Conservation (phyloP, 257 asterid genomes). For the Coffea eugenioides region DNA sequence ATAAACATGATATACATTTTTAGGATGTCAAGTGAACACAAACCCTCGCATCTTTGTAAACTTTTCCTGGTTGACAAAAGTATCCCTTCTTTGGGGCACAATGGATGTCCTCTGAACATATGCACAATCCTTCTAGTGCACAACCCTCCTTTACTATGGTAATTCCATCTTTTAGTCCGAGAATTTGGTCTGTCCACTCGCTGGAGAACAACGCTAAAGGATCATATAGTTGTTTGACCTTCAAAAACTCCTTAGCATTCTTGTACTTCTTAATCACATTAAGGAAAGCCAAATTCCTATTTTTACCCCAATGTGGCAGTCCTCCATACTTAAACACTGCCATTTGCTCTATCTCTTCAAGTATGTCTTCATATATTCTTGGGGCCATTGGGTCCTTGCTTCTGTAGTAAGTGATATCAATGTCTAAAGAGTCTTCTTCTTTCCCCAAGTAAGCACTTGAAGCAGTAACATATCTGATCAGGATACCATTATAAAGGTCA, state of each 20-base stretch:
- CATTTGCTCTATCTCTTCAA: slow-evolving; percentile 65
- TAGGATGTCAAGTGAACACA: slow-evolving; percentile 20
- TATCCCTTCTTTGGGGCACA: slow-evolving; percentile 58
- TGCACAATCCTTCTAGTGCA: slow-evolving; percentile 62
- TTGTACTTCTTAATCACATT: slow-evolving; percentile 48
- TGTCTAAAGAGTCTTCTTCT: slow-evolving; percentile 54
- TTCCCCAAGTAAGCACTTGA: slow-evolving; percentile 60
- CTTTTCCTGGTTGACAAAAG: slow-evolving; percentile 47
- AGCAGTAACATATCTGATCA: slow-evolving; percentile 54
- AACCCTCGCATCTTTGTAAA: slow-evolving; percentile 50
- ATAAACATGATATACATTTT: no score
- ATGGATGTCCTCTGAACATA: slow-evolving; percentile 54
- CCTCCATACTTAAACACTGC: slow-evolving; percentile 59
- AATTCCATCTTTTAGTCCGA: slow-evolving; percentile 43
- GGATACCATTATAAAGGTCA: slow-evolving; percentile 54
- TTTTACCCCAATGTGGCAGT: slow-evolving; percentile 77
- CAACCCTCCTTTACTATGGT: slow-evolving; percentile 43
- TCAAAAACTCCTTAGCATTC: slow-evolving; percentile 29
- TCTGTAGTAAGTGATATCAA: slow-evolving; percentile 59
- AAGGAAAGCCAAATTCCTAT: slow-evolving; percentile 51
- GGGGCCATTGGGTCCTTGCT: slow-evolving; percentile 51
- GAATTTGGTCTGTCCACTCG: slow-evolving; percentile 55
- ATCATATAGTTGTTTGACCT: slow-evolving; percentile 39
- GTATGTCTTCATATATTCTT: slow-evolving; percentile 42
- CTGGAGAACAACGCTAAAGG: slow-evolving; percentile 54